Evolutionary conservation across 2,329 filamentous ascomycete genomes (phyloP).

Genomic region (Magnaporthales sp.): DNA sequence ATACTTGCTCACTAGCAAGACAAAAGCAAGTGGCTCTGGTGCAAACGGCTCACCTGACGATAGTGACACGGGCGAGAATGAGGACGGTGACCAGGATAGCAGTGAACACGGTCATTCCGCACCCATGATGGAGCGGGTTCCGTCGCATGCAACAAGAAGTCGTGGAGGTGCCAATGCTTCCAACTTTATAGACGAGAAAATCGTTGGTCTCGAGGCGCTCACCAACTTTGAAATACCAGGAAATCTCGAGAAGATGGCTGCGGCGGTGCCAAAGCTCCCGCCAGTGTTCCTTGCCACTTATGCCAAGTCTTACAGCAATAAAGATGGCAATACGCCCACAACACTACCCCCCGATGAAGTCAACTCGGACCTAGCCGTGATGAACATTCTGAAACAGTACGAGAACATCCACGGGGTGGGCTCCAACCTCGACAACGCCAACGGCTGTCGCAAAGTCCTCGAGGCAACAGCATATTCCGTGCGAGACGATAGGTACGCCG

Average conservation of each 20-base stretch:
- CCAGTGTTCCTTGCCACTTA: constrained; percentile 49
- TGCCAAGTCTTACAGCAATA: constrained; percentile 46
- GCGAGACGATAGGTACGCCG: constrained; percentile 36
- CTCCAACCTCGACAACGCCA: constrained; percentile 44
- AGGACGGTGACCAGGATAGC: constrained; percentile 39
- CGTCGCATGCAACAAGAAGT: constrained; percentile 55
- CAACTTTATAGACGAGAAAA: constrained; percentile 48
- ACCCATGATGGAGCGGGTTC: constrained; percentile 52
- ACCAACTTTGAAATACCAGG: constrained; percentile 49
- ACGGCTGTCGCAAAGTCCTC: constrained; percentile 46
- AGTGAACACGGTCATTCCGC: constrained; percentile 35
- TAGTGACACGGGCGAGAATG: constrained; percentile 43
- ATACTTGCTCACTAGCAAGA: constrained; percentile 49
- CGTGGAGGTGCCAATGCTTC: constrained; percentile 41
- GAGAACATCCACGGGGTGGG: constrained; percentile 43
- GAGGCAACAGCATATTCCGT: constrained; percentile 43
- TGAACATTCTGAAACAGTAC: constrained; percentile 26
- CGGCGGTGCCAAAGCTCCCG: constrained; percentile 50
- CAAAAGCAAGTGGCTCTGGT: constrained; percentile 28
- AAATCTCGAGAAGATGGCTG: constrained; percentile 48
- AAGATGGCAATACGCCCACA: constrained; percentile 47
- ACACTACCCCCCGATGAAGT: constrained; percentile 43
- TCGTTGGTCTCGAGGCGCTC: constrained; percentile 51
- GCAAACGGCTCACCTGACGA: constrained; percentile 37
- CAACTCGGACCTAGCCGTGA: constrained; percentile 12